phyloP scores from a whole-genome alignment of 495 filamentous ascomycete species.

The Penicillium egyptiacum region DNA sequence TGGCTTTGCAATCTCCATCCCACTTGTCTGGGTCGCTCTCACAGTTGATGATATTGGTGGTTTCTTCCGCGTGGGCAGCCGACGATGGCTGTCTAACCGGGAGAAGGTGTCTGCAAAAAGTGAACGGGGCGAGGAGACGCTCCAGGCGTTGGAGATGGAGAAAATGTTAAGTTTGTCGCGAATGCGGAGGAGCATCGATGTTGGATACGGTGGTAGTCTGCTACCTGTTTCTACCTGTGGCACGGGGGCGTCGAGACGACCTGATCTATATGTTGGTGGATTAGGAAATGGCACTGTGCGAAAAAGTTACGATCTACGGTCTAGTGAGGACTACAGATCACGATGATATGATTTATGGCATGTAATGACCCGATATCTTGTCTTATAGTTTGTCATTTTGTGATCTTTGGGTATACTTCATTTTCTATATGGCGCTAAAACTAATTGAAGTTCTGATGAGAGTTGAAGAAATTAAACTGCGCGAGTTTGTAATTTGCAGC shows the following conservation, averaged over 20 bases:
- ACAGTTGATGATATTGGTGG: constrained; percentile 56
- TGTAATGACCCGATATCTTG: constrained; percentile 9
- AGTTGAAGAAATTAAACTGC: no score
- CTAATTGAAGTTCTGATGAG: neutral
- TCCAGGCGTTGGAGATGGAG: constrained; percentile 32
- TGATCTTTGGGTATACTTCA: neutral
- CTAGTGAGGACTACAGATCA: constrained; percentile 24
- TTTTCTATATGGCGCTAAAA: constrained; percentile 13
- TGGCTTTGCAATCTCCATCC: constrained; percentile 64
- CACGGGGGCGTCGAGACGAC: constrained; percentile 15
- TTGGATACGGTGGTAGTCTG: constrained; percentile 33
- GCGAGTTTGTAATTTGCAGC: no score
- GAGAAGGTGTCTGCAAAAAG: constrained; percentile 2
- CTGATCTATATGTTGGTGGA: constrained; percentile 16
- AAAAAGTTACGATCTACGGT: constrained; percentile 23
- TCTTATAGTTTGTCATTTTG: neutral
- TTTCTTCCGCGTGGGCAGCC: constrained; percentile 33
- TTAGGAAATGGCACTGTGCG: constrained; percentile 13
- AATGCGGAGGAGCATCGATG: constrained; percentile 31
- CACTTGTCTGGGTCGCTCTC: constrained; percentile 59
- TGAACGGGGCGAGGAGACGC: constrained; percentile 2
- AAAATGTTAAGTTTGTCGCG: constrained; percentile 33
- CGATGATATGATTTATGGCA: constrained; percentile 22
- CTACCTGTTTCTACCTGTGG: constrained; percentile 38
- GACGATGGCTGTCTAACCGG: constrained; percentile 27